Conservation (phyloP, 768 basidiomycete species). For the Cystobasidium onofrii region DNA sequence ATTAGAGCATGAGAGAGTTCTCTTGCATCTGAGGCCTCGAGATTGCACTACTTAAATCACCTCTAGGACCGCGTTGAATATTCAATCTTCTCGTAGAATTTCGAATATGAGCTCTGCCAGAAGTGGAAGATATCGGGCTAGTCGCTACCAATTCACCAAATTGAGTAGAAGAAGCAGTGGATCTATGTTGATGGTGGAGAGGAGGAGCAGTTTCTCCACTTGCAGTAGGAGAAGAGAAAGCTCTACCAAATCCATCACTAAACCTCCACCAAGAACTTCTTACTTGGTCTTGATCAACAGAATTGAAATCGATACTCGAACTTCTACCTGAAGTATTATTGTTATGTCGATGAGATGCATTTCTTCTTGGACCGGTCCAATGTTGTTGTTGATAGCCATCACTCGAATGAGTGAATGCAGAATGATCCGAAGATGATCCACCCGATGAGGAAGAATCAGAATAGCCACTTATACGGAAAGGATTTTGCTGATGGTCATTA, state of each 20-base stretch:
- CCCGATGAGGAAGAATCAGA: not conserved
- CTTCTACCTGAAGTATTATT: slow-evolving; percentile 12
- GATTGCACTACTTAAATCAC: not conserved
- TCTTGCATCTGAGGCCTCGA: slow-evolving; percentile 27
- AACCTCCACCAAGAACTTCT: slow-evolving; percentile 31
- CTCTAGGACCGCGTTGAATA: slow-evolving; percentile 2
- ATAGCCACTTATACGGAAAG: slow-evolving; percentile 7
- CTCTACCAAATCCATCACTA: slow-evolving; percentile 23
- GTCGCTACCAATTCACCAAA: not conserved
- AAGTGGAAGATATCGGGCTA: slow-evolving; percentile 1
- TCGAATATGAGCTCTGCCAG: slow-evolving; percentile 1
- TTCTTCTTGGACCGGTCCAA: not conserved
- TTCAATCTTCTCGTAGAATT: slow-evolving; percentile 24
- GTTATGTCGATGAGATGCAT: not conserved
- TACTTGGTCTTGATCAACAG: slow-evolving; percentile 13
- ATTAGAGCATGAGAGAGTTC: slow-evolving; percentile 30
- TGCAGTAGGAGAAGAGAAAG: slow-evolving; percentile 4
- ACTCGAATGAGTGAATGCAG: not conserved
- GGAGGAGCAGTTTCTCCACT: not conserved
- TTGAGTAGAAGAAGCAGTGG: not conserved
- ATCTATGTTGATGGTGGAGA: not conserved
- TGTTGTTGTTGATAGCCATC: slow-evolving; percentile 18
- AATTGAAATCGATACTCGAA: slow-evolving; percentile 22
- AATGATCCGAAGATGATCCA: slow-evolving; percentile 2
- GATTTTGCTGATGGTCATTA: not conserved